Conservation (phyloP, 371 early-diverging fungal species). For the Rhizopus delemar region DNA sequence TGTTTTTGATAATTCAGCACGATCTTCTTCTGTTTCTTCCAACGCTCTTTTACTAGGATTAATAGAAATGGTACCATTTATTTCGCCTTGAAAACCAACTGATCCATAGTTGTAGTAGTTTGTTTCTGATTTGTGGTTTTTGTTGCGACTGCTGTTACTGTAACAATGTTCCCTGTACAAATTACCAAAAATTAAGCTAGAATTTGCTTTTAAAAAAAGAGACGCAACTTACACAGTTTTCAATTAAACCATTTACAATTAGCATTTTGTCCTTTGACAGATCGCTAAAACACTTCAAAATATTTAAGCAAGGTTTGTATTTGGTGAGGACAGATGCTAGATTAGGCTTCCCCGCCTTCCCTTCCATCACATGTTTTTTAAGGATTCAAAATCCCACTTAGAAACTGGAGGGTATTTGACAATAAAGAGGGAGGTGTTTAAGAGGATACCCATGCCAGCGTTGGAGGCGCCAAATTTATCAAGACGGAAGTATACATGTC, state of each 20-base stretch:
- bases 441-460: no score
- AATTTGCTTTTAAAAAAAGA: conserved; percentile 15
- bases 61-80: conserved; percentile 8
- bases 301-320: conserved; percentile 3
- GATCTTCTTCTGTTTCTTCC: conserved; percentile 18
- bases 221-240: conserved; percentile 13
- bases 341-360: neutral
- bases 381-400: conserved; percentile 7
- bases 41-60: conserved; percentile 12
- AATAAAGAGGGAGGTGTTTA: no score
- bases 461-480: no score
- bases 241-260: neutral
- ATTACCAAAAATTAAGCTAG: conserved; percentile 12
- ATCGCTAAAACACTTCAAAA: neutral
- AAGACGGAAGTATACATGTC: no score
- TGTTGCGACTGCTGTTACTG: conserved; percentile 2
- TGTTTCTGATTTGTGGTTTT: no score
- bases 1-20: neutral
- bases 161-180: conserved; percentile 9
- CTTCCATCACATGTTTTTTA: neutral
- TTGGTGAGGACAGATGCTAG: neutral
- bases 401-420: conserved; percentile 7
- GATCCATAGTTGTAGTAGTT: conserved; percentile 22
- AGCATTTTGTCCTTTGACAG: conserved; percentile 1
- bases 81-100: conserved; percentile 6